Base-by-base conservation (phyloP, 257 asterid species). In the Misopates orontium region DNA sequence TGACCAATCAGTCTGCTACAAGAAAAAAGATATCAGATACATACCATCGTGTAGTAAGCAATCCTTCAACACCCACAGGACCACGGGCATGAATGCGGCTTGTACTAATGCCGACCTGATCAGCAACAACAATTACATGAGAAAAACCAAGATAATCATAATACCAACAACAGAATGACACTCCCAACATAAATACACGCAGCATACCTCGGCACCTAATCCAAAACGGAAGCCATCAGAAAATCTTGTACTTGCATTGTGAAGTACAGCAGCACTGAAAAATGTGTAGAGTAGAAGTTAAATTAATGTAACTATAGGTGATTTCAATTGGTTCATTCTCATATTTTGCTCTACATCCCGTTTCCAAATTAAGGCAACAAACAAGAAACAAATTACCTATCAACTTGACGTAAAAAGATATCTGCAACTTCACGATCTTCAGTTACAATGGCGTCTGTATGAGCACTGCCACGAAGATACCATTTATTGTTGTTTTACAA, bases 71-170 rank as follows among this genome's bases (percentile, higher is more conserved):
- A 25, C 98, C 97, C 21, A 93, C 98, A 7, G 98, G 98, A 41
- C 98, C 98, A 61, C 98, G 96, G 28, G 98, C 98, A 77, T 93
- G 98, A 67, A 93, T 90, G 73, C 97, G 87, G 72, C 97, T 87
- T 12, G 96, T 93, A 73, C 98, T 93, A 54, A 90, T 84, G 66
- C 98, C 98, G 44, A 93, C 98, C 98, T 93, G 74, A 55, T 73
- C 52, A 69, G 71, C 60, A 60, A 45, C 51, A 54, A 50, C 28
- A 56, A 64, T 48, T 42, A 47, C 45, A 54, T 64, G 47, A 69
- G 23, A 45, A 68, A 20, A 61, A 17, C 47, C 57, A 8, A n/a
- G 28, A 47, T 23, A 40, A 32, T 28, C 4, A 28, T 41, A 1
- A 28, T 6, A 28, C 36, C 36, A 28, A 49, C 13, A 15, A 18